Evolutionary conservation across 179 eudicot species (phyloP), one percentile per base, ranked within the genome.

Genomic region (Heliamphora pulchella): DNA sequence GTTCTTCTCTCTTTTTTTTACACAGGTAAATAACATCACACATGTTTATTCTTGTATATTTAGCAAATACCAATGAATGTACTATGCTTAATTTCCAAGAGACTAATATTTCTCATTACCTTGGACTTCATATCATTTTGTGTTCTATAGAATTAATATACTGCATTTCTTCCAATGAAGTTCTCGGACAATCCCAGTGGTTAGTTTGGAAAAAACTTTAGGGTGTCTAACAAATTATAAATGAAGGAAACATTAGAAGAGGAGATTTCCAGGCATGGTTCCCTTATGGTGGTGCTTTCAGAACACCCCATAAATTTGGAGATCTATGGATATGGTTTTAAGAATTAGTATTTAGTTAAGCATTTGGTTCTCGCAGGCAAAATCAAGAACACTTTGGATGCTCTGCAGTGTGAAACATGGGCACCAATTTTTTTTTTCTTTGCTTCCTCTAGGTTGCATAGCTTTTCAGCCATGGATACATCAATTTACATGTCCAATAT

Each of bases 81-180:
- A 46, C 2, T 67, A 13, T 3, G 39, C 13, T 13, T 9, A 67
- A 11, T 67, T 67, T 43, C 47, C 2, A 39, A 46, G 41, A 67
- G 48, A 7, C 50, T 48, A 67, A 67, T 14, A 67, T 67, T 41
- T 41, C 1, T 13, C n/a, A 14, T 13, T 22, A 65, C 70, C 70
- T 31, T 65, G 17, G 17, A n/a, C 71, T 3, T n/a, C 4, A 41
- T 48, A 67, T 22, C 68, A 64, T 39, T 67, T 13, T 1, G 6
- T 67, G 50, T 1, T 31, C 41, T 14, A 67, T 48, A 48, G n/a
- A 46, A 31, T 66, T 31, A 39, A 66, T 17, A 4, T 13, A n/a
- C 18, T 11, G 71, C 66, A 67, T 67, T 67, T 67, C 76, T 72
- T 53, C 75, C 15, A 31, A 72, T 22, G 54, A 69, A 69, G 58